phyloP scores from a whole-genome alignment of 345 rosid genomes.

The Salix suchowensis region DNA sequence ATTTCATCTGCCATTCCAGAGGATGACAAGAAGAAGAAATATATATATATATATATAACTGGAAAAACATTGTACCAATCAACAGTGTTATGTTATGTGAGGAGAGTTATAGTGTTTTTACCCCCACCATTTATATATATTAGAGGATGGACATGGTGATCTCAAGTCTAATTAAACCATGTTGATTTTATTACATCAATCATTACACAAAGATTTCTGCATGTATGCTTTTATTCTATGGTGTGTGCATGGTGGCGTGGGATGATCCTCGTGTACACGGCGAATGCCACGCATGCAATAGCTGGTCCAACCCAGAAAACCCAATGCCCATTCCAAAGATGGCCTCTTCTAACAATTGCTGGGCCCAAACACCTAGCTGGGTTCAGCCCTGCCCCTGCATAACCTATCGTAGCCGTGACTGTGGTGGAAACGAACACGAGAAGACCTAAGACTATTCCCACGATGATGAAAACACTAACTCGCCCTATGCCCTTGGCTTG shows the following conservation, averaged over 20 bases:
- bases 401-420: slow-evolving; percentile 33
- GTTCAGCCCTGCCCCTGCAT: slow-evolving; percentile 48
- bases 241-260: slow-evolving; percentile 17
- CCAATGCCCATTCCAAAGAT: slow-evolving; percentile 25
- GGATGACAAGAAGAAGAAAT: no score
- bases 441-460: slow-evolving; percentile 34
- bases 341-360: slow-evolving; percentile 21
- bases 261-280: slow-evolving; percentile 17
- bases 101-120: no score
- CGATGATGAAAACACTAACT: slow-evolving; percentile 23
- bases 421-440: slow-evolving; percentile 38
- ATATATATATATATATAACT: no score
- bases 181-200: no score
- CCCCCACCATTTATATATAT: no score
- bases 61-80: no score
- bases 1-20: no score
- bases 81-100: no score
- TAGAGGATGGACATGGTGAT: no score
- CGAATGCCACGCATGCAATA: slow-evolving; percentile 6
- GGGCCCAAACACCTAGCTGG: slow-evolving; percentile 52
- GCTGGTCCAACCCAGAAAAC: slow-evolving; percentile 26
- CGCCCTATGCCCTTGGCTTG: slow-evolving; percentile 34
- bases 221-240: not conserved
- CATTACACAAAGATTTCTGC: no score
- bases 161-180: no score